Base-by-base conservation (phyloP, 257 asterid genomes). In the Solanum rostratum region DNA sequence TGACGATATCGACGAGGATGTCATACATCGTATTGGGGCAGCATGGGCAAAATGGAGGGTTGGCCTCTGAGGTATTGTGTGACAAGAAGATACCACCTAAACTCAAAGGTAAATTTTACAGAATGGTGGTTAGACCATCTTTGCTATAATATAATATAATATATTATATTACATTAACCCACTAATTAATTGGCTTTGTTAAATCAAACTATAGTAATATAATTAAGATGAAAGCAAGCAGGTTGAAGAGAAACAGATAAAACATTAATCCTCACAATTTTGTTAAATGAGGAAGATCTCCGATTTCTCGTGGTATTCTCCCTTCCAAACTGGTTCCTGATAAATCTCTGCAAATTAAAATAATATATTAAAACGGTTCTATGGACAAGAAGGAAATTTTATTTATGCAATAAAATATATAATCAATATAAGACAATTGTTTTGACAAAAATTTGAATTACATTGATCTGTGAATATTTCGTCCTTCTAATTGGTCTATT, bases 271-370 rank as follows among this genome's bases (percentile, higher is more conserved):
- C 79, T 70, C 79, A 70, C 79, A 70, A 20, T 18, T 0, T 5
- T 13, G 5, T 70, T 39, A 70, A 70, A 39, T 0, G 53, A 20
- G 30, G 2, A 19, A 70, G 52, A 70, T 70, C 19, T 70, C 53
- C 53, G 1, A 70, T 22, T 70, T 39, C 5, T 39, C 3, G 10
- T 2, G 78, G 50, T 37, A 70, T 70, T 70, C 5, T 39, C 52
- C 79, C 52, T 5, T 1, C 10, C 10, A 70, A 70, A 4, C 0
- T 1, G 0, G 2, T 0, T 0, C 7, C 16, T 70, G 79, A 39
- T 70, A 70, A 70, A 39, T 70, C 0, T 37, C 53, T 70, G 79
- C 79, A 70, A 13, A 70, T 68, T 68, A 19, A 70, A 70, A 39
- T 70, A 20, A 19, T 37, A 10, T 39, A 13, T 30, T 66, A 66